phyloP scores from a whole-genome alignment of 129 eudicot genomes.

The Sambucus nigra region DNA sequence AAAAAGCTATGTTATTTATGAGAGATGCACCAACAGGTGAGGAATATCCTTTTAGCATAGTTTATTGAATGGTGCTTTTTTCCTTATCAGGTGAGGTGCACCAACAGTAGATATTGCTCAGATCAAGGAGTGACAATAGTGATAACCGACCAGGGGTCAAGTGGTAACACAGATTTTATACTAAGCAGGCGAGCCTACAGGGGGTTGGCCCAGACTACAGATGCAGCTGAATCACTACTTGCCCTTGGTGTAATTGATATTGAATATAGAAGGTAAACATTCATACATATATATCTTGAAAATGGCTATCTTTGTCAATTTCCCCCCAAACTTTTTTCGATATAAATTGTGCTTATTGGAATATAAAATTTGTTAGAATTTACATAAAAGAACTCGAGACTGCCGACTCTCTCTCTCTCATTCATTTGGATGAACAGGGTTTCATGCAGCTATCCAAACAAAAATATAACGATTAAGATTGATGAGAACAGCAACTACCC shows the following conservation, averaged over 20 bases:
- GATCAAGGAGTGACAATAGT: constrained; percentile 66
- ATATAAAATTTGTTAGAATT: no score
- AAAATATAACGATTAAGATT: constrained; percentile 63
- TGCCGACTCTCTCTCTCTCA: constrained; percentile 1
- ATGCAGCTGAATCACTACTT: constrained; percentile 56
- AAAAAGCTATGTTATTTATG: no score
- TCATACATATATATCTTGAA: no score
- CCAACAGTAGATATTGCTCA: constrained; percentile 52
- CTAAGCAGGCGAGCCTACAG: constrained; percentile 67
- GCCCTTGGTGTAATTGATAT: constrained; percentile 64
- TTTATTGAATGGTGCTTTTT: neutral
- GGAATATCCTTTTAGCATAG: no score
- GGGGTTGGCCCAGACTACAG: constrained; percentile 65
- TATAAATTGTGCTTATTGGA: no score
- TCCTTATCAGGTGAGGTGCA: constrained; percentile 57
- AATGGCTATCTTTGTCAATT: no score
- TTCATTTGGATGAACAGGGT: constrained; percentile 38
- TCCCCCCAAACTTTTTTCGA: no score
- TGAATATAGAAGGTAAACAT: constrained; percentile 77
- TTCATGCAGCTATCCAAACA: constrained; percentile 65
- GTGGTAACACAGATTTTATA: constrained; percentile 63
- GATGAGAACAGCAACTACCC: constrained; percentile 73
- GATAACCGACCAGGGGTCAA: constrained; percentile 75
- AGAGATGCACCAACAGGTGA: no score
- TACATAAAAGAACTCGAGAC: no score